phyloP scores from a whole-genome alignment of 2,329 filamentous ascomycete genomes.

The Pseudogymnoascus sp. region DNA sequence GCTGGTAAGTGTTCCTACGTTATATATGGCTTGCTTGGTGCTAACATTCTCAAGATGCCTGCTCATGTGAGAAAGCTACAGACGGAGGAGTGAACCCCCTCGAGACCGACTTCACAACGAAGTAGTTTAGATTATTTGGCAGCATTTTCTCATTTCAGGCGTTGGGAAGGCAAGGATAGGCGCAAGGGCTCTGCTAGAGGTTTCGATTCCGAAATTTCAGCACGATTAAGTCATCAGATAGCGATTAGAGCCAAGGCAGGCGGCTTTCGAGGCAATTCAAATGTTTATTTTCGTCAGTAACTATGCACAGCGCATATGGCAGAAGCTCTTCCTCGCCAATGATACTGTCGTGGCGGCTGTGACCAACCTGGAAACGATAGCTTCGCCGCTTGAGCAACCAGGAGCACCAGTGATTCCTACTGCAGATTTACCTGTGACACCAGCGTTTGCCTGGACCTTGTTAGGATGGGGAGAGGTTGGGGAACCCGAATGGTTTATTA shows the following conservation, averaged over 20 bases:
- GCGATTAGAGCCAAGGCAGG: not conserved
- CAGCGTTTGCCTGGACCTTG: not conserved
- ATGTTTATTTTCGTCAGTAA: constrained; percentile 5
- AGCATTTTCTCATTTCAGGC: not conserved
- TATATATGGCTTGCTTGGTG: constrained; percentile 10
- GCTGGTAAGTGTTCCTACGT: constrained; percentile 48
- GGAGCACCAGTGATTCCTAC: not conserved
- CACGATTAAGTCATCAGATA: not conserved
- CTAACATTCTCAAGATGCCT: constrained; percentile 43
- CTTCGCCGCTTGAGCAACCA: not conserved
- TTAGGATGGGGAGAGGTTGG: not conserved
- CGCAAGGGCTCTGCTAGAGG: not conserved
- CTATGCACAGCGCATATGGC: not conserved
- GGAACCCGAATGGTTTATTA: not conserved
- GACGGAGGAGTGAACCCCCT: constrained; percentile 53
- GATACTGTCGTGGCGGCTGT: not conserved
- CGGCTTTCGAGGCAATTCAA: not conserved
- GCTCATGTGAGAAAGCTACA: constrained; percentile 73
- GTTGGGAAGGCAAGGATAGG: not conserved
- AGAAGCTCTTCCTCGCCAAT: not conserved
- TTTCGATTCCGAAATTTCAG: not conserved
- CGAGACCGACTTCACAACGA: constrained; percentile 84
- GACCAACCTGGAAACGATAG: not conserved
- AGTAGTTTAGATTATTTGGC: constrained; percentile 23
- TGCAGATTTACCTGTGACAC: not conserved